Evolutionary conservation across 1,284 basidiomycete genomes (phyloP).

Genomic region (Pascua sp.): DNA sequence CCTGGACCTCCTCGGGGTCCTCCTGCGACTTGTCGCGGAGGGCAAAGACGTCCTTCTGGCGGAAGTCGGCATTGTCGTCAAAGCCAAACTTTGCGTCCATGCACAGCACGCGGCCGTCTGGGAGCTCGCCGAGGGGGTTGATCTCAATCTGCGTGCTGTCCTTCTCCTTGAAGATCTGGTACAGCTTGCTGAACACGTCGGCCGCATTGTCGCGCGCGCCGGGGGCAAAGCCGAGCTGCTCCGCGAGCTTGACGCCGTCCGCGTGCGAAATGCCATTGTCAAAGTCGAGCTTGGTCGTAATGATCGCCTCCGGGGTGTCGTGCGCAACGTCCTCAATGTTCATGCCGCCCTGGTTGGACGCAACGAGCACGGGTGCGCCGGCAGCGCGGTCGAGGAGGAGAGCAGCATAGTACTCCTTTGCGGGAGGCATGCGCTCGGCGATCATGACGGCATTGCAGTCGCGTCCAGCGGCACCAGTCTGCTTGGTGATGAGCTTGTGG

Average conservation of each 20-base stretch:
- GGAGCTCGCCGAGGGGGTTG: slow-evolving; percentile 95
- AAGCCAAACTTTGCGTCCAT: slow-evolving; percentile 99
- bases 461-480: slow-evolving; percentile 89
- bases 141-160: slow-evolving; percentile 99
- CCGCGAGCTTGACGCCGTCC: slow-evolving; percentile 74
- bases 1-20: slow-evolving; percentile 93
- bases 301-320: slow-evolving; percentile 91
- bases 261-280: slow-evolving; percentile 73
- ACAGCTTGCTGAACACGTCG: slow-evolving; percentile 89
- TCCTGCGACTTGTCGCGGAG: slow-evolving; percentile 93
- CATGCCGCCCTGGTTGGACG: slow-evolving; percentile 91
- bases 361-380: slow-evolving; percentile 88
- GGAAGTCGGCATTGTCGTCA: slow-evolving; percentile 98
- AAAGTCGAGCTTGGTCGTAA: slow-evolving; percentile 90
- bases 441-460: slow-evolving; percentile 99
- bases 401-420: slow-evolving; percentile 98
- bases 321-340: slow-evolving; percentile 99
- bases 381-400: slow-evolving; percentile 91
- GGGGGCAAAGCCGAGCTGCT: slow-evolving; percentile 82
- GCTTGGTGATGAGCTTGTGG: slow-evolving; percentile 95
- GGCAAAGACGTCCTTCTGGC: slow-evolving; percentile 85
- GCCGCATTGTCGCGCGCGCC: slow-evolving; percentile 77
- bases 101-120: slow-evolving; percentile 90
- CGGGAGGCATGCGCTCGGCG: slow-evolving; percentile 87
- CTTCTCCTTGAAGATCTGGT: slow-evolving; percentile 97